These are phyloP conservation scores for Cytospora piceae DNA, from an alignment of 2,329 filamentous ascomycete species.

Conservation along the genomic window DNA sequence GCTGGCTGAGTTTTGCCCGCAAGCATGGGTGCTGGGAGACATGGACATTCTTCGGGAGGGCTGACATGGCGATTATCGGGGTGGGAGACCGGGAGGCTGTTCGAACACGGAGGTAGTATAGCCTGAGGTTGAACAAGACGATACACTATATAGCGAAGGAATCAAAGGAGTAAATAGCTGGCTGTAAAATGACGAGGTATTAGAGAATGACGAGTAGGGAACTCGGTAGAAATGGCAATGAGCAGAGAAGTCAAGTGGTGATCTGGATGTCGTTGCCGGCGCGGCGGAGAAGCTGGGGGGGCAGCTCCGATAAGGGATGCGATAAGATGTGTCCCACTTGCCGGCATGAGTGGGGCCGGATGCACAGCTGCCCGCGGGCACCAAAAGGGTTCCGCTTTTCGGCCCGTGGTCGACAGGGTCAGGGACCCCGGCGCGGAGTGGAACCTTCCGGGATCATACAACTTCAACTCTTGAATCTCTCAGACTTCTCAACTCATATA, in stretches of 20 bases:
- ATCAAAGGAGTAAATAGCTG: too few species aligned
- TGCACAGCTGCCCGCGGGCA: background rate
- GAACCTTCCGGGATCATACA: background rate
- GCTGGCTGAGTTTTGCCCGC: slow-evolving; percentile 83
- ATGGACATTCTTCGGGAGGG: slow-evolving; percentile 67
- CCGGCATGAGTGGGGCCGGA: background rate
- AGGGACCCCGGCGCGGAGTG: background rate
- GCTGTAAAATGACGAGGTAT: background rate
- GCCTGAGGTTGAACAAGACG: background rate
- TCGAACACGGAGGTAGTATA: background rate
- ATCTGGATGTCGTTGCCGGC: slow-evolving; percentile 19
- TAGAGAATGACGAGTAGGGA: slow-evolving; percentile 22
- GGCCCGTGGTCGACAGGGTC: background rate
- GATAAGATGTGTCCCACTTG: slow-evolving; percentile 19
- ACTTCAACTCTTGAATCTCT: too few species aligned
- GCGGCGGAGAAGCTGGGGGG: slow-evolving; percentile 11
- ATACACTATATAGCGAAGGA: slow-evolving; percentile 4
- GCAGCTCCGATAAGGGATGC: slow-evolving; percentile 23
- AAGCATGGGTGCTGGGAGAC: slow-evolving; percentile 86
- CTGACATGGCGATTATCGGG: slow-evolving; percentile 34
- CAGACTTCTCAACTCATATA: too few species aligned
- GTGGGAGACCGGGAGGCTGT: background rate
- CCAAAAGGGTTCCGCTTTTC: background rate
- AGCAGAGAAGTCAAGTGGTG: slow-evolving; percentile 6
- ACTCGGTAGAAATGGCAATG: slow-evolving; percentile 37